Conservation (phyloP, 2,329 filamentous ascomycete genomes). For the Ophiostoma perfectum region DNA sequence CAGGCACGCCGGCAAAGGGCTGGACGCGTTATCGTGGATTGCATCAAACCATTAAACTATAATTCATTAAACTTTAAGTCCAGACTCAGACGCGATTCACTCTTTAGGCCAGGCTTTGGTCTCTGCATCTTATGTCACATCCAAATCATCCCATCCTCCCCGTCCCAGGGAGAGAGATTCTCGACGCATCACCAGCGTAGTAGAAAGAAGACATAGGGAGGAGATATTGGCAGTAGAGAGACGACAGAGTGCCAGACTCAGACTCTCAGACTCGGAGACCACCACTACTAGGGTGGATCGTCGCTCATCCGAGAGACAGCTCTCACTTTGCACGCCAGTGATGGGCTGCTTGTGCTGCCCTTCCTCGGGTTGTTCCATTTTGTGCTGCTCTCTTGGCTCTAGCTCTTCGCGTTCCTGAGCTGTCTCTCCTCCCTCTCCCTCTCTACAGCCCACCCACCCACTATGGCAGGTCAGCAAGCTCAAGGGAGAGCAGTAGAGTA, state of each 20-base stretch:
- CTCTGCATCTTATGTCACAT: constrained; percentile 1
- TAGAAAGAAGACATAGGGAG: constrained; percentile 4
- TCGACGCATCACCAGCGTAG: not conserved
- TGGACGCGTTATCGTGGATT: not conserved
- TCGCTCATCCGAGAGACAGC: not conserved
- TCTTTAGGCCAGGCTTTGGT: not conserved
- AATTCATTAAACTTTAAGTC: no score
- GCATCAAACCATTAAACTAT: no score
- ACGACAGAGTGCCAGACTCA: not conserved
- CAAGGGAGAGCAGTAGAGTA: not conserved
- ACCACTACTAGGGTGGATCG: not conserved
- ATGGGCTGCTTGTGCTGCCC: constrained; percentile 8
- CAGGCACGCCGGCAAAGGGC: not conserved
- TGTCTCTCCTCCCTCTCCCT: constrained; percentile 9
- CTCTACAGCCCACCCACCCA: not conserved
- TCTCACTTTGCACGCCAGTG: constrained; percentile 9
- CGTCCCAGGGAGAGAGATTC: not conserved
- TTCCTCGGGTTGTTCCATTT: constrained; percentile 3
- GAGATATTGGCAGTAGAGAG: not conserved
- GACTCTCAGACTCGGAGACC: not conserved
- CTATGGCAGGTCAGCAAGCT: not conserved
- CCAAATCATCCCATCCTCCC: constrained; percentile 2
- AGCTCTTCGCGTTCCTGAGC: constrained; percentile 6
- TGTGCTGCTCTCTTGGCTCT: constrained; percentile 8
- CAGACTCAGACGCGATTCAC: not conserved